Percentiles rank a stretch among this genome's conserved stretches.
Conservation (phyloP, 2,329 filamentous ascomycete species). For the Ascosphaera pollenicola region DNA sequence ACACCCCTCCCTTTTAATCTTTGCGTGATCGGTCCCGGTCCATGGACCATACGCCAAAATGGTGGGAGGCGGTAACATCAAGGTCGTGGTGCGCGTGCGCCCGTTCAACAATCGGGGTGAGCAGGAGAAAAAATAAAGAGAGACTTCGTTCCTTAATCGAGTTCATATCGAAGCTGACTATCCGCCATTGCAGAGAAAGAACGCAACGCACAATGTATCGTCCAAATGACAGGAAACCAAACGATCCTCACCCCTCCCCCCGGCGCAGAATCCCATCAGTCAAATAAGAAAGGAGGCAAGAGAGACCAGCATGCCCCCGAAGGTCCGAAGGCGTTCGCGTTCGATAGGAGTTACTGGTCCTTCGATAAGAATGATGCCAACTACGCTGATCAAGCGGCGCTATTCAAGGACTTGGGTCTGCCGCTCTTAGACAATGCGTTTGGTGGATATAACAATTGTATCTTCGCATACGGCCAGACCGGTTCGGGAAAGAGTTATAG, state of each 20-base stretch:
- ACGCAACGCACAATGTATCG: conserved; percentile 82
- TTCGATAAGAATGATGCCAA: conserved; percentile 62
- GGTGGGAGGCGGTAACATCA: conserved; percentile 71
- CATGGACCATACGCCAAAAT: too few species aligned
- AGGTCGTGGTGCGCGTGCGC: conserved; percentile 92
- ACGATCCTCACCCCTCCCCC: conserved; percentile 16
- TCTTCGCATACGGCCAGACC: conserved; percentile 96
- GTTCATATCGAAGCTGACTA: too few species aligned
- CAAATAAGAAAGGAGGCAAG: conserved; percentile 17
- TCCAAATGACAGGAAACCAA: conserved; percentile 87
- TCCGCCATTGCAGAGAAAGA: conserved; percentile 45
- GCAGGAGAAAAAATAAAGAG: too few species aligned
- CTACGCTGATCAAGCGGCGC: conserved; percentile 74
- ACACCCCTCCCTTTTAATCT: too few species aligned
- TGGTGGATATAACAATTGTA: conserved; percentile 98
- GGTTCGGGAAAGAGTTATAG: conserved; percentile 98
- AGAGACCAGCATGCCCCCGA: conserved; percentile 40
- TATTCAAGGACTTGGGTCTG: conserved; percentile 71
- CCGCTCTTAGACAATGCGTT: conserved; percentile 76
- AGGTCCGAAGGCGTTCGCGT: conserved; percentile 70
- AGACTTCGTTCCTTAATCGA: too few species aligned
- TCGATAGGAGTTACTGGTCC: conserved; percentile 96
- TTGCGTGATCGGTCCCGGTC: too few species aligned
- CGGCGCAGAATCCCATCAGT: conserved; percentile 12
- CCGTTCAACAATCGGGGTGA: conserved; percentile 38